Percentiles rank a stretch among this genome's conserved stretches.
Evolutionary conservation across 2,329 filamentous ascomycete genomes (phyloP).

Genomic region (Hypoxylon sp.): DNA sequence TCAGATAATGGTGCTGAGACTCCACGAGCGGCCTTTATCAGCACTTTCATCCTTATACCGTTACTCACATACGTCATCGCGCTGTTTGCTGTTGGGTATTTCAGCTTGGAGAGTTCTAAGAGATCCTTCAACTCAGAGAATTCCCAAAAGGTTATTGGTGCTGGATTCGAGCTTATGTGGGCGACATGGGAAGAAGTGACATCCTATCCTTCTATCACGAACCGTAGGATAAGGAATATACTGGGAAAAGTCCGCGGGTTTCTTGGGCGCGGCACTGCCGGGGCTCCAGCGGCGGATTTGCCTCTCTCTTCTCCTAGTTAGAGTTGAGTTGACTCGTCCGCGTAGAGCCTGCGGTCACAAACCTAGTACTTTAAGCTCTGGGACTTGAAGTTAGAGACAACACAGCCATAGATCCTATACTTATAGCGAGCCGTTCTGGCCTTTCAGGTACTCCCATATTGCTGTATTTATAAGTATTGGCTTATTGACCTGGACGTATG

Average conservation of each 20-base stretch:
- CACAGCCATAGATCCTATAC: too few relatives aligned
- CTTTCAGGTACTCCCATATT: too few relatives aligned
- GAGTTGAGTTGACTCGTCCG: not conserved
- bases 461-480: too few relatives aligned
- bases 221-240: not conserved
- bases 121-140: not conserved
- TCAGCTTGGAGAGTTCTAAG: not conserved
- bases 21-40: not conserved
- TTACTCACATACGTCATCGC: not conserved
- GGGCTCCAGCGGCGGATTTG: not conserved
- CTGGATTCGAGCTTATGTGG: not conserved
- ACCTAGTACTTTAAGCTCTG: too few relatives aligned
- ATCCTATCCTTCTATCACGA: not conserved
- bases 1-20: not conserved
- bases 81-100: not conserved
- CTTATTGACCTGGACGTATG: too few relatives aligned
- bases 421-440: too few relatives aligned
- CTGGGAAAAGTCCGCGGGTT: not conserved
- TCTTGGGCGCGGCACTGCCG: not conserved
- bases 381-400: too few relatives aligned
- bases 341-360: too few relatives aligned
- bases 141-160: not conserved
- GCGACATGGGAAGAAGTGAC: not conserved
- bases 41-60: conserved; percentile 4
- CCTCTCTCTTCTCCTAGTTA: not conserved